These are phyloP conservation scores for Fusarium secorum DNA, from an alignment of 2,329 filamentous ascomycete species.

Conservation along the genomic window DNA sequence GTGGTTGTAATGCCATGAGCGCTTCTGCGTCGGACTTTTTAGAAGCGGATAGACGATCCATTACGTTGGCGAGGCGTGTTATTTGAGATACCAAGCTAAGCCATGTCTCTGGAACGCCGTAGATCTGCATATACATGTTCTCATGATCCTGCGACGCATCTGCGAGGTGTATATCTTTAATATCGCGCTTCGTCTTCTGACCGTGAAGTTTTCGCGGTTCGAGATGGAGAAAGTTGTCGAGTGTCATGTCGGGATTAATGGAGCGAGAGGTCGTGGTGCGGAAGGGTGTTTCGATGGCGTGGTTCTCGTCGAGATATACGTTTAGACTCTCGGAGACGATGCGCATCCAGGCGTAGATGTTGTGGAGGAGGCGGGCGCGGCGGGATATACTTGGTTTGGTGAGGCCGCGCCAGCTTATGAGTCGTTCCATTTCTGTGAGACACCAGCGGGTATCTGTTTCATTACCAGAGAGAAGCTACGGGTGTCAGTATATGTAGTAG, in stretches of 20 bases:
- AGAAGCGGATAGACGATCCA: slow-evolving; percentile 16
- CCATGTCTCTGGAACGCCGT: slow-evolving; percentile 37
- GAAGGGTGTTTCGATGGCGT: slow-evolving; percentile 16
- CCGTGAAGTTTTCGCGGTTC: slow-evolving; percentile 29
- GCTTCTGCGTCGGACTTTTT: slow-evolving; percentile 21
- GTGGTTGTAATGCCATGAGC: slow-evolving; percentile 16
- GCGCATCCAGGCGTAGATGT: slow-evolving; percentile 39
- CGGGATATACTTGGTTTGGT: slow-evolving; percentile 33
- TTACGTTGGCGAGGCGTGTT: slow-evolving; percentile 30
- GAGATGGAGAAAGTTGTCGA: slow-evolving; percentile 33
- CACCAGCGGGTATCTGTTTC: slow-evolving; percentile 29
- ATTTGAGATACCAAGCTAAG: slow-evolving; percentile 35
- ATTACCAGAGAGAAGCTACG: slow-evolving; percentile 23
- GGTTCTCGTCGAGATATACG: slow-evolving; percentile 25
- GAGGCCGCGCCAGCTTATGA: slow-evolving; percentile 32
- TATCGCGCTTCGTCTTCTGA: slow-evolving; percentile 7
- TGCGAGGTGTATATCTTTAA: slow-evolving; percentile 32
- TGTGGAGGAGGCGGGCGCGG: slow-evolving; percentile 29
- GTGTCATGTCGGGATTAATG: slow-evolving; percentile 24
- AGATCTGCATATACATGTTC: slow-evolving; percentile 40
- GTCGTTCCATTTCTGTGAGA: slow-evolving; percentile 35
- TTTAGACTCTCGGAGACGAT: slow-evolving; percentile 36
- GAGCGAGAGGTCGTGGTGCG: background rate
- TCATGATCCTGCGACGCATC: slow-evolving; percentile 28
- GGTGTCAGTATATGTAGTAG: fast-evolving